Evolutionary conservation across 2,329 filamentous ascomycete genomes (phyloP), one percentile per base, ranked within the genome.

Genomic region (Ascochyta pisi): DNA sequence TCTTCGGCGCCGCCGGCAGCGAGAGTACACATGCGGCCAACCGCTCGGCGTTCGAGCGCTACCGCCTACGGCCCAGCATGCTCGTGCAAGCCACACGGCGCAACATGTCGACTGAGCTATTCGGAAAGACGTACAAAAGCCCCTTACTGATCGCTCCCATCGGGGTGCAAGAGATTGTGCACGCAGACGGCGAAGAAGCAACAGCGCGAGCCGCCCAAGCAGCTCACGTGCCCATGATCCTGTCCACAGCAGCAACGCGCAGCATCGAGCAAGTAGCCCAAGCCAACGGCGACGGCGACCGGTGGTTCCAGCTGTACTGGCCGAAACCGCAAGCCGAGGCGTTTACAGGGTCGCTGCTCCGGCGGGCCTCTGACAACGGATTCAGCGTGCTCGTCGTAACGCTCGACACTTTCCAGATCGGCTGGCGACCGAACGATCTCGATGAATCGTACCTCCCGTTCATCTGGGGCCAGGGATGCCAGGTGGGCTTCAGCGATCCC

Each of bases 221-320:
- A 13, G 76, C 86, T 1, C 78, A 81, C 1, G 79, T 92, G 0
- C 89, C 89, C 0, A 90, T 86, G 72, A 86, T 86, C 48, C 77
- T 91, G 44, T 87, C 83, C 57, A 91, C 89, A 1, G 88, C 89
- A 1, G 82, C 85, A 3, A 83, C 83, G 2, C 80, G 82, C 29
- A 83, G 82, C 0, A 88, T 91, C 54, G 88, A 91, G 69, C 84
- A 91, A 45, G 83, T 90, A 0, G 87, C 86, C 0, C 67, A 78
- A 7, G 85, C 85, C 0, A 85, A 82, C 46, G 83, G 82, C 0
- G 75, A 82, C 5, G 84, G 84, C 1, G 78, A 82, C 29, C 78
- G 87, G 10, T 92, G 88, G 87, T 92, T 83, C 70, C 89, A 92
- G 69, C 81, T 92, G 0, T 92, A 92, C 76, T 91, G 88, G 87